Conservation (phyloP, 2,329 filamentous ascomycete species). For the Cercospora nicotianae region DNA sequence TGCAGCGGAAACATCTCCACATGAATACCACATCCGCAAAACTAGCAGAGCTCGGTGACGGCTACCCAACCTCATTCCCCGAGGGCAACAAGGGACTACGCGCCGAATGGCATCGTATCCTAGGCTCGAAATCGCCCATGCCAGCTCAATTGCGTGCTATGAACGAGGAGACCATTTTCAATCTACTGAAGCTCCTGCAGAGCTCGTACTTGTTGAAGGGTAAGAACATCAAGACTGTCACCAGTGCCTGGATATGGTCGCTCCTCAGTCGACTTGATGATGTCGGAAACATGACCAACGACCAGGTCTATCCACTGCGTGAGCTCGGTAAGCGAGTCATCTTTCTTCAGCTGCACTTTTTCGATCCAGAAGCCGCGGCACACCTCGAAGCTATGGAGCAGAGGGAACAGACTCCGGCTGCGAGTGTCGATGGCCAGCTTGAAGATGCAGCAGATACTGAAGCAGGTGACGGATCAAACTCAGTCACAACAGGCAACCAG, state of each 20-base stretch:
- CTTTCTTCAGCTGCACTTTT: slow-evolving; percentile 34
- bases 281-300: slow-evolving; percentile 70
- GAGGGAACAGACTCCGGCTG: slow-evolving; percentile 1
- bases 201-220: slow-evolving; percentile 62
- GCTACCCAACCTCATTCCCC: slow-evolving; percentile 56
- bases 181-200: slow-evolving; percentile 62
- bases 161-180: slow-evolving; percentile 65
- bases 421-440: slow-evolving; percentile 25
- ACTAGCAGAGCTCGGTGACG: slow-evolving; percentile 54
- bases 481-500: not conserved
- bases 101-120: slow-evolving; percentile 55
- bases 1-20: slow-evolving; percentile 64
- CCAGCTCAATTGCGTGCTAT: slow-evolving; percentile 54
- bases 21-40: slow-evolving; percentile 55
- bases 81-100: slow-evolving; percentile 54
- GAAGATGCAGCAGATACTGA: slow-evolving; percentile 43
- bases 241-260: slow-evolving; percentile 84
- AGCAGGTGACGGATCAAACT: slow-evolving; percentile 29
- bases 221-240: slow-evolving; percentile 61
- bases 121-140: slow-evolving; percentile 47
- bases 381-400: slow-evolving; percentile 29
- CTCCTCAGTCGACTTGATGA: slow-evolving; percentile 70
- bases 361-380: slow-evolving; percentile 30
- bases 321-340: slow-evolving; percentile 74
- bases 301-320: slow-evolving; percentile 72